Evolutionary conservation across 768 basidiomycete genomes (phyloP), one percentile per base, ranked within the genome.

Genomic region (Imleria badia): DNA sequence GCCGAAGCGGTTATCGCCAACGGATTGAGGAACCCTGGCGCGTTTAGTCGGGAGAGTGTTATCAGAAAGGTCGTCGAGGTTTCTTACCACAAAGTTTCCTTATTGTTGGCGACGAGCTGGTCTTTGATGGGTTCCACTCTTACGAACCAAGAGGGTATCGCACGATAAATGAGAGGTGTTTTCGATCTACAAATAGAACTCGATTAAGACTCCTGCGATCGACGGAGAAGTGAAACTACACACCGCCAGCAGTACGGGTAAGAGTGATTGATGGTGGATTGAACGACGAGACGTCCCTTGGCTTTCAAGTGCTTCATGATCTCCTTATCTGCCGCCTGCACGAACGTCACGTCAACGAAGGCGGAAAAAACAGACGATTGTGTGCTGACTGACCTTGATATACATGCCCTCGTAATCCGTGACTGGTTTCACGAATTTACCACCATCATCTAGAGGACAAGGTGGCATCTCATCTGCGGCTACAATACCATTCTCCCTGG

Each of bases 161-260:
- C 94, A 46, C 94, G 91, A 73, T 99, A 95, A 58, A 99, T 86
- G 65, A 99, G 81, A 20, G 97, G 97, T 1, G 96, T 98, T 13
- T 87, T 86, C 19, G 97, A 98, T 67, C 94, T 95, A 23, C 54
- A 39, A 26, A 31, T 11, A 26, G 26, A 23, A 22, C 45, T 45
- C 9, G 43, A 36, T 47, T 42, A 54, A 19, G 23, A 43, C 19
- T 12, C 33, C 6, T 39, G 22, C 1, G 29, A 45, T 23, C 10
- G 15, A 17, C 12, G 19, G 4, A 26, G 14, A 11, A 15, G 12
- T 47, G 7, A 42, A 36, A 31, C 44, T 19, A 62, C 67, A 33
- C 56, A 91, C 90, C 94, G 83, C 97, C 97, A 98, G 70, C 97
- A 99, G 80, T 86, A 97, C 12, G 97, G 97, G 67, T 99, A 98